A percentile compares a stretch with the other conserved stretches of the same genome.
These are phyloP conservation scores for Carallia brachiata DNA, from an alignment of 345 rosid species.

Conservation along the genomic window DNA sequence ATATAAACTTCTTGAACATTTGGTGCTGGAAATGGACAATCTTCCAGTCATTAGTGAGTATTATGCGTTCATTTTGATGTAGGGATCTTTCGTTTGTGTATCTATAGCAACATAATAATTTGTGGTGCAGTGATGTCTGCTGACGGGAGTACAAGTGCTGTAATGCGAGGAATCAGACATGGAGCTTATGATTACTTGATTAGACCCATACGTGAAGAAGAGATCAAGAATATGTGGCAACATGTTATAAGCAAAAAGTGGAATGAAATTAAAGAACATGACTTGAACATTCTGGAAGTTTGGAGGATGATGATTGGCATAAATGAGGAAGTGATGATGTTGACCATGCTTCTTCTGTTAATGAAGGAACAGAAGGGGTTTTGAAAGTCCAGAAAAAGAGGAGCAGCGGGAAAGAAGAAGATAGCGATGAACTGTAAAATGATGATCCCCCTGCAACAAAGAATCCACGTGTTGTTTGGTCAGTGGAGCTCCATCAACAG, in stretches of 20 bases:
- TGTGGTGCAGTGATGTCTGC: constrained; percentile 74
- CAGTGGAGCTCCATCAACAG: constrained; percentile 87
- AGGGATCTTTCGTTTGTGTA: constrained; percentile 8
- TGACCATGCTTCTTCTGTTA: constrained; percentile 51
- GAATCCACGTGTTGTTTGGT: constrained; percentile 82
- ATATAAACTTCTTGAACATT: constrained; percentile 73
- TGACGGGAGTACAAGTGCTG: constrained; percentile 71
- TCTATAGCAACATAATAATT: constrained; percentile 12
- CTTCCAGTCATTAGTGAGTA: constrained; percentile 89
- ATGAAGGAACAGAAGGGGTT: constrained; percentile 49
- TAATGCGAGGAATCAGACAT: constrained; percentile 73
- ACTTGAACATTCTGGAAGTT: constrained; percentile 44
- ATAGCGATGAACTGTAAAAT: constrained; percentile 47
- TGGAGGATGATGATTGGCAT: constrained; percentile 46
- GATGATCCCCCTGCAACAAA: constrained; percentile 63
- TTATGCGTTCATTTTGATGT: background rate
- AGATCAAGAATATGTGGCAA: constrained; percentile 82
- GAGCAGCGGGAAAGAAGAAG: constrained; percentile 49
- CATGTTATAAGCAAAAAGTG: constrained; percentile 74
- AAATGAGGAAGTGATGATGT: constrained; percentile 44
- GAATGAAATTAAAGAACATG: constrained; percentile 44
- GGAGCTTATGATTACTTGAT: constrained; percentile 89
- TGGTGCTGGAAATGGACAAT: constrained; percentile 93
- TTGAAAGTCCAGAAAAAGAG: constrained; percentile 56
- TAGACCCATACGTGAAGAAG: constrained; percentile 76